Base-by-base conservation (phyloP, 2,329 filamentous ascomycete genomes). In the Annulohypoxylon truncatum region DNA sequence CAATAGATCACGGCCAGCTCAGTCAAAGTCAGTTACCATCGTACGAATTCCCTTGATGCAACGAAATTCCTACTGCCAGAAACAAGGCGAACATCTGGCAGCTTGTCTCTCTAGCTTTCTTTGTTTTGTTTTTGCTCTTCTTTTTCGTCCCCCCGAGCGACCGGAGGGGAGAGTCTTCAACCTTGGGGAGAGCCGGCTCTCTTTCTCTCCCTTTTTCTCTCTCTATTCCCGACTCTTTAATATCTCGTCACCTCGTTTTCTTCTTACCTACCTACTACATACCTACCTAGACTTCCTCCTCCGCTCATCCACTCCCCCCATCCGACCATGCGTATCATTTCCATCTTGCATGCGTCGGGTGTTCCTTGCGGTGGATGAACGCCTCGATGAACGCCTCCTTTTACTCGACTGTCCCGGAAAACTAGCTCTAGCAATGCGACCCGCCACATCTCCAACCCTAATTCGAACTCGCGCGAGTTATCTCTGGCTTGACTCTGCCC, bases 321-420 rank as follows among this genome's bases (percentile, higher is more conserved):
- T 50, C 44, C 59, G 56, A 58, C 58, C 42, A 64, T 67, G 54
- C 40, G 51, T 40, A 35, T 22, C 53, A 67, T 67, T 59, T 69
- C 52, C 52, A 69, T 63, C 64, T 64, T 35, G 66, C 68, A 68
- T 71, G 66, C 40, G 59, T 67, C 60, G 60, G 57, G 40, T 64
- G 48, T 66, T 61, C 60, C 52, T 64, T 59, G 55, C 50, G 46
- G 58, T 48, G 13, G 60, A 55, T 26, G 53, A 62, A 53, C 54
- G 61, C 61, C 61, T 61, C 55, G 42, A 64, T 55, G 29, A 40
- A 46, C 48, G 33, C 47, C 53, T 44, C 51, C 47, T 13, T 22
- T 3, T 29, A n/a, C 10, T 35, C 35, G 28, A 26, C 18, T 35
- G 13, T 47, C 26, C 24, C 42, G 40, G 50, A 59, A 38, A 38